Evolutionary conservation across 306 rosid species (phyloP).

Genomic region (Gastrolobium villosum): DNA sequence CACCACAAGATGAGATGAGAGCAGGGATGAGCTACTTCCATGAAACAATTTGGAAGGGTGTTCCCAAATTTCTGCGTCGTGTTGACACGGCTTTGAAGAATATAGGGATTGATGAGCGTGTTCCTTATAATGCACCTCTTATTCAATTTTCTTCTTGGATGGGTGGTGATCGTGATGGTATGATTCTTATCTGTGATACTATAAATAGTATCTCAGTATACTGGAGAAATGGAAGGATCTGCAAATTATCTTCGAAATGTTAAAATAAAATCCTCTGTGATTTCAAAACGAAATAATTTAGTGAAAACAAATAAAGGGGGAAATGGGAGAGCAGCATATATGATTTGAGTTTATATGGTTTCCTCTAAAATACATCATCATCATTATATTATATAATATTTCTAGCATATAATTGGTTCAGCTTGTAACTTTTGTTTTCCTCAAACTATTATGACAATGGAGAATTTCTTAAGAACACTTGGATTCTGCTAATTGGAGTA

Average conservation of each 20-base stretch:
- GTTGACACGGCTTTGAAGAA: constrained; percentile 96
- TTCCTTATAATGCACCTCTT: constrained; percentile 96
- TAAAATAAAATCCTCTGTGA: neutral
- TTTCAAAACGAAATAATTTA: constrained; percentile 6
- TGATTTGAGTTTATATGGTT: neutral
- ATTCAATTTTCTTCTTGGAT: constrained; percentile 99
- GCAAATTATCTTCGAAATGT: neutral
- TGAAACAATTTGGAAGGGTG: constrained; percentile 97
- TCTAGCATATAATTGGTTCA: neutral
- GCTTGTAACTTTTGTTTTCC: neutral
- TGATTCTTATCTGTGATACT: constrained; percentile 15
- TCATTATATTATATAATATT: neutral
- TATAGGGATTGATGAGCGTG: constrained; percentile 88
- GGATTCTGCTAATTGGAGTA: constrained; percentile 16
- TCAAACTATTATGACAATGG: neutral
- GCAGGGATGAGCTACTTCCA: constrained; percentile 99
- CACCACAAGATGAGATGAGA: constrained; percentile 99
- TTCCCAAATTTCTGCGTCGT: constrained; percentile 93
- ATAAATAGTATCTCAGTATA: neutral
- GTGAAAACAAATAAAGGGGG: neutral
- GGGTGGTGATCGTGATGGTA: constrained; percentile 99
- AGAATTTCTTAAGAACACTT: neutral
- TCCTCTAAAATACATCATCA: neutral
- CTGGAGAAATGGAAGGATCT: neutral
- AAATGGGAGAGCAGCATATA: neutral